A percentile compares a stretch with the other conserved stretches of the same genome.
Conservation (phyloP, 495 filamentous ascomycete species). For the Apodospora peruviana region DNA sequence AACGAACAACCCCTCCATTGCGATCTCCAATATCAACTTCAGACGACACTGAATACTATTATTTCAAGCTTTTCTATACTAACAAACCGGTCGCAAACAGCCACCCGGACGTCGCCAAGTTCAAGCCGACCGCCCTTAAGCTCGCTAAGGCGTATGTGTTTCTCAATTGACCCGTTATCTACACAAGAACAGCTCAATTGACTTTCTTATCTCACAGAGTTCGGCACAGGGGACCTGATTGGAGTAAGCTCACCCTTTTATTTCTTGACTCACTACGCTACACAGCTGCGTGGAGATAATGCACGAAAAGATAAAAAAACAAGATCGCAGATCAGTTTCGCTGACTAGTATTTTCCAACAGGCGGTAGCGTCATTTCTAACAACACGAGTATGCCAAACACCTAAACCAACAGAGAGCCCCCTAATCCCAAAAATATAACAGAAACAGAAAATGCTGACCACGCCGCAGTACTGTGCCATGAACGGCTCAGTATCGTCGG, state of each 20-base stretch:
- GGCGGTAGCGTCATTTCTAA: conserved; percentile 85
- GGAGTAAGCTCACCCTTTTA: conserved; percentile 64
- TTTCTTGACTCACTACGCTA: conserved; percentile 18
- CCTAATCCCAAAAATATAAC: conserved; percentile 1
- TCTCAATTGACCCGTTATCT: conserved; percentile 7
- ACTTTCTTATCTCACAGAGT: conserved; percentile 55
- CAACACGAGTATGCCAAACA: conserved; percentile 67
- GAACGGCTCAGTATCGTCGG: conserved; percentile 97
- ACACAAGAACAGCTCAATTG: conserved; percentile 28
- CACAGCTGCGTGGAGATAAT: conserved; percentile 11
- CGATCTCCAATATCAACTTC: neutral
- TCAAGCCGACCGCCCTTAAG: conserved; percentile 94
- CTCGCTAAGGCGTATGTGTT: conserved; percentile 85
- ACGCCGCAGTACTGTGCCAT: conserved; percentile 76
- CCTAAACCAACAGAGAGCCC: conserved; percentile 13
- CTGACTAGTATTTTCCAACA: conserved; percentile 30
- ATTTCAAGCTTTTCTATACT: neutral
- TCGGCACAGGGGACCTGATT: conserved; percentile 95
- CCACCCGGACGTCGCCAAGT: conserved; percentile 91
- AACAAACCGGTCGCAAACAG: conserved; percentile 39
- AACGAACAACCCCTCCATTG: conserved; percentile 1
- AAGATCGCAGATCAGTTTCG: too few relatives aligned
- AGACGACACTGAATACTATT: neutral
- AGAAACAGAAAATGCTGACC: conserved; percentile 14
- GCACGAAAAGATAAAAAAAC: too few relatives aligned